Conservation (phyloP, 1,284 basidiomycete species). For the Puccinia hordei region DNA sequence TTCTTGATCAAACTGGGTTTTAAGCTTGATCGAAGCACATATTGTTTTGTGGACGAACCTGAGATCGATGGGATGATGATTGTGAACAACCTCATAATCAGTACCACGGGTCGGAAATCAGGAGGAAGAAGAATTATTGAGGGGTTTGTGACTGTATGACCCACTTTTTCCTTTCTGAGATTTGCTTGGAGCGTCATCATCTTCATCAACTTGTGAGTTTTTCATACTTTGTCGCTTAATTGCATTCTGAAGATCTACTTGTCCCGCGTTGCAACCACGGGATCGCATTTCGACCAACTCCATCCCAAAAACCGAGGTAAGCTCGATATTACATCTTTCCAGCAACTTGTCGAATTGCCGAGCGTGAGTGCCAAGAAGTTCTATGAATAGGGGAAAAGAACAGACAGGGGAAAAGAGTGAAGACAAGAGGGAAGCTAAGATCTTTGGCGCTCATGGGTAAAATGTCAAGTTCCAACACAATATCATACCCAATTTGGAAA, state of each 20-base stretch:
- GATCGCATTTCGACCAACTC: constrained; percentile 47
- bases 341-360: constrained; percentile 41
- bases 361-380: constrained; percentile 22
- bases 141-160: background rate
- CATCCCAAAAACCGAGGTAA: constrained; percentile 44
- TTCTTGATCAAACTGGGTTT: constrained; percentile 27
- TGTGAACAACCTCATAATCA: background rate
- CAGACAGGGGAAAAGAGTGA: background rate
- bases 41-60: constrained; percentile 34
- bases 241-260: constrained; percentile 19
- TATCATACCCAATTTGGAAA: constrained; percentile 28
- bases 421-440: background rate
- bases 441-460: background rate
- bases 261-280: constrained; percentile 32
- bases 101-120: background rate
- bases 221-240: constrained; percentile 16
- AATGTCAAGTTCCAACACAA: background rate
- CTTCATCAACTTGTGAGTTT: constrained; percentile 32
- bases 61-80: background rate
- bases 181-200: constrained; percentile 17
- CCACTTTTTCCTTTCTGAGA: constrained; percentile 27
- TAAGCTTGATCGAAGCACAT: constrained; percentile 43
- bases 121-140: background rate
- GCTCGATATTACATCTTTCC: constrained; percentile 31
- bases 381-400: background rate